phyloP scores from a whole-genome alignment of 1,139 yeast genomes.

The Pichia sp. region DNA sequence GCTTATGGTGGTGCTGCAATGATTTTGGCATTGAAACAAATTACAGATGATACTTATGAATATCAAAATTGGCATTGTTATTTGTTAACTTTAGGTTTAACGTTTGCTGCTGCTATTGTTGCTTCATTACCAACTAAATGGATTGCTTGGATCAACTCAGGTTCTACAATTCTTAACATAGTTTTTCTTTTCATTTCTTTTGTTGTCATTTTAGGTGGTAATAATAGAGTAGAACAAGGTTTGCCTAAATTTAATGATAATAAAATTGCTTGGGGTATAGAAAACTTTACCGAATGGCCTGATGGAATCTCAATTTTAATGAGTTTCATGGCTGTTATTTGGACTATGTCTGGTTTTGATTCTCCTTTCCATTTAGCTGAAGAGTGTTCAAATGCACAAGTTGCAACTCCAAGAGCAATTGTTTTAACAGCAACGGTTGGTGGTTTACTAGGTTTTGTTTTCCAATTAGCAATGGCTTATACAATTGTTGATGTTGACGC shows the following conservation, averaged over 20 bases:
- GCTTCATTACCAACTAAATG: slow-evolving; percentile 48
- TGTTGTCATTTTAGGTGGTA: slow-evolving; percentile 53
- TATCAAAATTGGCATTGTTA: slow-evolving; percentile 48
- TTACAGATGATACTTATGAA: slow-evolving; percentile 31
- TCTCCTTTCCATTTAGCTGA: slow-evolving; percentile 70
- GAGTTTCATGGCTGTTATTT: slow-evolving; percentile 60
- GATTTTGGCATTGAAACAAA: slow-evolving; percentile 48
- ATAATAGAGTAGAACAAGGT: slow-evolving; percentile 35
- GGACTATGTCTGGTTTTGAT: slow-evolving; percentile 77
- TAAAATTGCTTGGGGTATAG: slow-evolving; percentile 49
- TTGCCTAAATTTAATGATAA: slow-evolving; percentile 46
- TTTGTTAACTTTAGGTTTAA: slow-evolving; percentile 46
- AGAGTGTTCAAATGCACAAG: slow-evolving; percentile 57
- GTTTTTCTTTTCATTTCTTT: slow-evolving; percentile 49
- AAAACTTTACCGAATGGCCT: slow-evolving; percentile 64
- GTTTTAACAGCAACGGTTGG: slow-evolving; percentile 58
- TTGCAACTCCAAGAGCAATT: slow-evolving; percentile 59
- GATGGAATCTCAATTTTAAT: slow-evolving; percentile 55
- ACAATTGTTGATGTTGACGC: slow-evolving; percentile 48
- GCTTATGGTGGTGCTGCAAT: slow-evolving; percentile 55
- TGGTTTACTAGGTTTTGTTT: slow-evolving; percentile 55
- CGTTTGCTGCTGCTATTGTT: slow-evolving; percentile 43
- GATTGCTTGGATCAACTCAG: slow-evolving; percentile 49
- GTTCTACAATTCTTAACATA: slow-evolving; percentile 47
- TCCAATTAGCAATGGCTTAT: slow-evolving; percentile 61